Conservation (phyloP, 257 asterid species). For the Gentiana straminea region DNA sequence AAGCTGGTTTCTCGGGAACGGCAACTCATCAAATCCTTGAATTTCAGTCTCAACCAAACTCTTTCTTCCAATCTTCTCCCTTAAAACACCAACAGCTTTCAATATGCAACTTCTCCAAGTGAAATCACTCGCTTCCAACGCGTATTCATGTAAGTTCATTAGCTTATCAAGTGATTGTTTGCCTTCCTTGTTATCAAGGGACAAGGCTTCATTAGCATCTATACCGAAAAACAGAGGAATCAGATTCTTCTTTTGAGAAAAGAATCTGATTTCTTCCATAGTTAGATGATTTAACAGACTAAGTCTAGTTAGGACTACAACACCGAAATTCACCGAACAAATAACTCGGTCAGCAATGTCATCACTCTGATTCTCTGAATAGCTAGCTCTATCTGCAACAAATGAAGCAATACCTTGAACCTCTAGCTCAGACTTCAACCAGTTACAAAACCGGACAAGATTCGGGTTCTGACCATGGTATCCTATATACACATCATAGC, state of each 20-base stretch:
- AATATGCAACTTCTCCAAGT: slow-evolving; percentile 64
- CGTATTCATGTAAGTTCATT: slow-evolving; percentile 44
- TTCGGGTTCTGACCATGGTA: slow-evolving; percentile 64
- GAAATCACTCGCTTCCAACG: slow-evolving; percentile 53
- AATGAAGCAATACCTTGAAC: slow-evolving; percentile 84
- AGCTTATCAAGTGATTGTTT: slow-evolving; percentile 64
- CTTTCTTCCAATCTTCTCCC: slow-evolving; percentile 71
- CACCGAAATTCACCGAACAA: slow-evolving; percentile 67
- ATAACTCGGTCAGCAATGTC: slow-evolving; percentile 83
- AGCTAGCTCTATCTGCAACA: slow-evolving; percentile 69
- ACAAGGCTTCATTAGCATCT: slow-evolving; percentile 29
- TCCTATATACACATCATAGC: slow-evolving; percentile 86
- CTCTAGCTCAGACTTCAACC: slow-evolving; percentile 91
- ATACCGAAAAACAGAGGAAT: slow-evolving; percentile 71
- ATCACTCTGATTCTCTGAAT: slow-evolving; percentile 69
- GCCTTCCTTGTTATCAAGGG: slow-evolving; percentile 46
- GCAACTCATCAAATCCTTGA: slow-evolving; percentile 44
- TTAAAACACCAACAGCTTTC: slow-evolving; percentile 44
- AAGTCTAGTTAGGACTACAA: slow-evolving; percentile 46
- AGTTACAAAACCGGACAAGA: slow-evolving; percentile 60
- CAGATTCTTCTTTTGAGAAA: slow-evolving; percentile 76
- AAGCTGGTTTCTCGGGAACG: slow-evolving; percentile 50
- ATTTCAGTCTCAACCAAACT: slow-evolving; percentile 44
- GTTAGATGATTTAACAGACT: slow-evolving; percentile 47
- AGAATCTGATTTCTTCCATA: slow-evolving; percentile 73